These are phyloP conservation scores for Ehretia macrophylla DNA, from an alignment of 257 asterid genomes.

Conservation along the genomic window DNA sequence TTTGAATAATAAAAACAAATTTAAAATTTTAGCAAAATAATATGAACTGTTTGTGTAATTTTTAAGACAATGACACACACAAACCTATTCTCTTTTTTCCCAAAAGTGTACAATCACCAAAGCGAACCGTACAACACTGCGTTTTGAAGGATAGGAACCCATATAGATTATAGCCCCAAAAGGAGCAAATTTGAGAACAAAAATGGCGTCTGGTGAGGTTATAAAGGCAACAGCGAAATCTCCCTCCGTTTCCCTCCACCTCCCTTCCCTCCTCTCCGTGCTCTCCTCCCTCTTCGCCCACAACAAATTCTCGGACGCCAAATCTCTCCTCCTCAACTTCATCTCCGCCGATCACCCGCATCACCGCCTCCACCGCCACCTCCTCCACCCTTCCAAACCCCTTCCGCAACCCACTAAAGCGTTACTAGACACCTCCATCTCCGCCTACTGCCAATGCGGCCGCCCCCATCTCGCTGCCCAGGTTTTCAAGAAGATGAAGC, in stretches of 20 bases:
- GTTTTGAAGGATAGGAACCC: too few species aligned
- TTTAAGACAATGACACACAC: too few species aligned
- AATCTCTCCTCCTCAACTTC: constrained; percentile 43
- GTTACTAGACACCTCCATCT: constrained; percentile 52
- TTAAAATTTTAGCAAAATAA: too few species aligned
- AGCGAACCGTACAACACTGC: too few species aligned
- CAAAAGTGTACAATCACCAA: too few species aligned
- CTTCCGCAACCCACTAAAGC: constrained; percentile 52
- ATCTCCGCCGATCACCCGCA: constrained; percentile 62
- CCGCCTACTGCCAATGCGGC: constrained; percentile 57
- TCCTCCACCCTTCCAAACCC: constrained; percentile 54
- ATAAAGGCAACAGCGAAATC: too few species aligned
- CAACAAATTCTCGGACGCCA: constrained; percentile 57
- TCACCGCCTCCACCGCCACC: constrained; percentile 69
- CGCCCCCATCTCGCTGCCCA: constrained; percentile 58
- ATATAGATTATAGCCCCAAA: too few species aligned
- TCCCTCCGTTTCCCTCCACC: constrained; percentile 38
- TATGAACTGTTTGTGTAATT: too few species aligned
- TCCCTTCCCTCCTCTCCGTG: constrained; percentile 50
- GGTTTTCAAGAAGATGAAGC: constrained; percentile 80
- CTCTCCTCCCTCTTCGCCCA: constrained; percentile 48
- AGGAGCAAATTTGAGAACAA: too few species aligned
- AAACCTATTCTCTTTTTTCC: too few species aligned
- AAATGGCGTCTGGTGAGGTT: too few species aligned
- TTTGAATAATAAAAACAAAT: too few species aligned